These are phyloP conservation scores for Backusella morwellensis DNA, from an alignment of 192 early-diverging fungal genomes.

Conservation along the genomic window DNA sequence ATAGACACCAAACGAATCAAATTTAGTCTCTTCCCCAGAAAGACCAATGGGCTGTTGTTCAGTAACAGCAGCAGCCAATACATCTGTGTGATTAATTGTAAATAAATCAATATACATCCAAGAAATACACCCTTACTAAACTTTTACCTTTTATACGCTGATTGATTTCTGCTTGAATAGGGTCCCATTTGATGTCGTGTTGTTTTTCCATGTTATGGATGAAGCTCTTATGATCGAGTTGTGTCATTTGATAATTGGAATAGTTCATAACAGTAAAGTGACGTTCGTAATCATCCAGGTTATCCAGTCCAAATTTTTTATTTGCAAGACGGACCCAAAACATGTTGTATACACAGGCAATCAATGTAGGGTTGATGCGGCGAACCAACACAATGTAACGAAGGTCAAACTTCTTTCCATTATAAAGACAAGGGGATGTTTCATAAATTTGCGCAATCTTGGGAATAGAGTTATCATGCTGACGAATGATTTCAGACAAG, in stretches of 20 bases:
- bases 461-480: conserved; percentile 38
- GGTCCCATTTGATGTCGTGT: conserved; percentile 40
- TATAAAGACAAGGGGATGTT: conserved; percentile 43
- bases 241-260: conserved; percentile 45
- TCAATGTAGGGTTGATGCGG: conserved; percentile 37
- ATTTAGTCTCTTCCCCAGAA: conserved; percentile 12
- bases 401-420: conserved; percentile 49
- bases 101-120: no score
- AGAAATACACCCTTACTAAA: neutral
- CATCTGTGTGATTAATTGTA: conserved; percentile 2
- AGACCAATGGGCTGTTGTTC: conserved; percentile 44
- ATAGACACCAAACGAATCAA: conserved; percentile 44
- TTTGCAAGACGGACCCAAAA: conserved; percentile 53
- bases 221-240: conserved; percentile 43
- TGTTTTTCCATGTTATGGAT: conserved; percentile 52
- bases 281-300: conserved; percentile 45
- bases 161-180: conserved; percentile 45
- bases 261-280: conserved; percentile 54
- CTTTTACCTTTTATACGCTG: conserved; percentile 41
- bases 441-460: conserved; percentile 47
- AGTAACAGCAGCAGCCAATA: conserved; percentile 44
- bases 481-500: conserved; percentile 40
- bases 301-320: conserved; percentile 32
- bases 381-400: conserved; percentile 47
- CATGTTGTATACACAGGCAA: conserved; percentile 42